Evolutionary conservation across 164 flowering plant genomes (phyloP).

Genomic region (Aristolochia contorta): DNA sequence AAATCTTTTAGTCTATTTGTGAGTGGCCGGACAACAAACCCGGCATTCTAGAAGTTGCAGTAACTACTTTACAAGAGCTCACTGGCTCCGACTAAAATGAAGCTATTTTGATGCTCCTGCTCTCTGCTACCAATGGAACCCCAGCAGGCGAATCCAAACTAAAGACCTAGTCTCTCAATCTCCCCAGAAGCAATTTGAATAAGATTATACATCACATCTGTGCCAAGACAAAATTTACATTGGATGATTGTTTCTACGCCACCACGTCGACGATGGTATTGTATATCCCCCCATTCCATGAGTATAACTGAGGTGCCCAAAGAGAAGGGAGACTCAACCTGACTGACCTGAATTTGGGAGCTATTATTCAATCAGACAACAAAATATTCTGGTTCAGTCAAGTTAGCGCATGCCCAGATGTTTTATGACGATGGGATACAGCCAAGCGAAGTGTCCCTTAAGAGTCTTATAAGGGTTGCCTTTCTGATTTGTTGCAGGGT

Average conservation of each 20-base stretch:
- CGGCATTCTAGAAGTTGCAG: neutral
- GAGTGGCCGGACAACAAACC: neutral
- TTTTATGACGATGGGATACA: neutral
- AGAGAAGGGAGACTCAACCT: slow-evolving; percentile 8
- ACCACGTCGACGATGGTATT: neutral
- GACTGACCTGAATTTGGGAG: neutral
- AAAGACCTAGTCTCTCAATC: slow-evolving; percentile 1
- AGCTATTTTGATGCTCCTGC: neutral
- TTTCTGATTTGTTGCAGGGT: slow-evolving; percentile 25
- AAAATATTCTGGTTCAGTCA: slow-evolving; percentile 7
- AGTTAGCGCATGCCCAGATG: neutral
- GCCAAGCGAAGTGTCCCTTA: slow-evolving; percentile 16
- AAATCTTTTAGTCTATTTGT: neutral
- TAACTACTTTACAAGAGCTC: slow-evolving; percentile 4
- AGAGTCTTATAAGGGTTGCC: slow-evolving; percentile 17
- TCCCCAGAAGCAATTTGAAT: slow-evolving; percentile 11
- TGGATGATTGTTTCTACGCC: slow-evolving; percentile 1
- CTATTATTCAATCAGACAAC: neutral
- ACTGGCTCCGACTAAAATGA: neutral
- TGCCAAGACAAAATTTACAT: slow-evolving; percentile 13
- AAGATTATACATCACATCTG: slow-evolving; percentile 9
- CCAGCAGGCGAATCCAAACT: slow-evolving; percentile 1
- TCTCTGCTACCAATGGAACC: slow-evolving; percentile 1
- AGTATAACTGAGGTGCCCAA: neutral
- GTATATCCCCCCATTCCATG: slow-evolving; percentile 1